phyloP scores from a whole-genome alignment of 257 asterid genomes.

The Salvia hispanica region DNA sequence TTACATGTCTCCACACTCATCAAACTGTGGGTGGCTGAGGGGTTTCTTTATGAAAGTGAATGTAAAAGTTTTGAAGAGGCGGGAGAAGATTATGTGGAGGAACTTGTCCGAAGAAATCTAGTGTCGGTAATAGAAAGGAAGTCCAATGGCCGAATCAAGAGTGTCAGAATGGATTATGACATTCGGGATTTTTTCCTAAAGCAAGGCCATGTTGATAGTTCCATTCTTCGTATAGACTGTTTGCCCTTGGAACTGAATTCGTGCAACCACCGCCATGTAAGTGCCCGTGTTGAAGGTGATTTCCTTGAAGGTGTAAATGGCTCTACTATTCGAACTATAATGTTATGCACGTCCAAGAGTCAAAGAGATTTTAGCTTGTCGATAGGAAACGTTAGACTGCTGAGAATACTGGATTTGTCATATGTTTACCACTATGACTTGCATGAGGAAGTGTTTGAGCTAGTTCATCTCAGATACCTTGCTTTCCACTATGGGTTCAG shows the following conservation, averaged over 20 bases:
- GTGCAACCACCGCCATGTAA: too few relatives aligned
- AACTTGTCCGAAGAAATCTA: slow-evolving; percentile 3
- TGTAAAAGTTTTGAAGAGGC: not conserved
- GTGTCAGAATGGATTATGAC: not conserved
- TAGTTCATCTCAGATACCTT: slow-evolving; percentile 18
- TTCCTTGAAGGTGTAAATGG: too few relatives aligned
- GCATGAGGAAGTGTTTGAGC: not conserved
- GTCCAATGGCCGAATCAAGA: not conserved
- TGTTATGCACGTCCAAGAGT: not conserved
- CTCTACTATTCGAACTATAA: not conserved
- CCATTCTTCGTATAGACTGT: too few relatives aligned
- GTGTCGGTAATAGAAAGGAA: not conserved
- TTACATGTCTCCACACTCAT: not conserved
- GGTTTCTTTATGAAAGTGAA: not conserved
- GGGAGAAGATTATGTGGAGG: not conserved
- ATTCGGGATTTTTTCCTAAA: too few relatives aligned
- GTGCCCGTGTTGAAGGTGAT: too few relatives aligned
- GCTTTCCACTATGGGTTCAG: not conserved
- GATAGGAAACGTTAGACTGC: not conserved
- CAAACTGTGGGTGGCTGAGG: not conserved
- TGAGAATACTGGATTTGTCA: not conserved
- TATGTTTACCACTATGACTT: not conserved
- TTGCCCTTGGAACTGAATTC: too few relatives aligned
- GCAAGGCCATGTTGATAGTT: too few relatives aligned
- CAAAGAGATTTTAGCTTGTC: not conserved